Evolutionary conservation across 2,329 filamentous ascomycete species (phyloP).

Genomic region (Allantophomopsis lycopodina): DNA sequence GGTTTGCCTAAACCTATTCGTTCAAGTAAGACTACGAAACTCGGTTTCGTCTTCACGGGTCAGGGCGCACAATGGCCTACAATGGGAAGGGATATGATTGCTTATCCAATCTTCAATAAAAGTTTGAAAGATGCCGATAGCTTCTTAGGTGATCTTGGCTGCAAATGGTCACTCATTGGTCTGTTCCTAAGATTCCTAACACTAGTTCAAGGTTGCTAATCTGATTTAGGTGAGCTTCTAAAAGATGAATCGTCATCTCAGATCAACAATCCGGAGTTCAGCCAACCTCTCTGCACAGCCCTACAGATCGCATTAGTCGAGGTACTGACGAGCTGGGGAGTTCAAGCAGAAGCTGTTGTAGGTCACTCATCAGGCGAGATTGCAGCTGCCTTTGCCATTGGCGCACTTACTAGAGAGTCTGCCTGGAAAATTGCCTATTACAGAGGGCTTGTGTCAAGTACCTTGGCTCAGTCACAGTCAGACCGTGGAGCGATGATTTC

Average conservation of each 20-base stretch:
- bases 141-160: not conserved
- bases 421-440: slow-evolving; percentile 12
- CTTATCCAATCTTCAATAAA: not conserved
- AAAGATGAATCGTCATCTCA: not conserved
- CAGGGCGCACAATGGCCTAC: slow-evolving; percentile 16
- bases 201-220: too few relatives aligned
- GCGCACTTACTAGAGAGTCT: slow-evolving; percentile 8
- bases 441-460: slow-evolving; percentile 6
- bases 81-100: slow-evolving; percentile 12
- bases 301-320: slow-evolving; percentile 16
- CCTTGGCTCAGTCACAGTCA: slow-evolving; percentile 1
- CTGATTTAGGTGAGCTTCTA: too few relatives aligned
- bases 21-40: too few relatives aligned
- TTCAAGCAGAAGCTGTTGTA: slow-evolving; percentile 10
- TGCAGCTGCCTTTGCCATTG: slow-evolving; percentile 21
- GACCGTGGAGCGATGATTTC: slow-evolving; percentile 33
- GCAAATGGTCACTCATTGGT: too few relatives aligned
- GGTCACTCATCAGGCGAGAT: slow-evolving; percentile 20
- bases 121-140: not conserved
- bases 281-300: slow-evolving; percentile 11
- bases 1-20: too few relatives aligned
- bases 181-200: too few relatives aligned
- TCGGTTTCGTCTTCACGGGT: slow-evolving; percentile 16
- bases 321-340: slow-evolving; percentile 7
- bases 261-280: slow-evolving; percentile 2